Percentiles rank a stretch among this genome's conserved stretches.
Conservation (phyloP, 202 grass and related monocot genomes). For the Setaria italica region DNA sequence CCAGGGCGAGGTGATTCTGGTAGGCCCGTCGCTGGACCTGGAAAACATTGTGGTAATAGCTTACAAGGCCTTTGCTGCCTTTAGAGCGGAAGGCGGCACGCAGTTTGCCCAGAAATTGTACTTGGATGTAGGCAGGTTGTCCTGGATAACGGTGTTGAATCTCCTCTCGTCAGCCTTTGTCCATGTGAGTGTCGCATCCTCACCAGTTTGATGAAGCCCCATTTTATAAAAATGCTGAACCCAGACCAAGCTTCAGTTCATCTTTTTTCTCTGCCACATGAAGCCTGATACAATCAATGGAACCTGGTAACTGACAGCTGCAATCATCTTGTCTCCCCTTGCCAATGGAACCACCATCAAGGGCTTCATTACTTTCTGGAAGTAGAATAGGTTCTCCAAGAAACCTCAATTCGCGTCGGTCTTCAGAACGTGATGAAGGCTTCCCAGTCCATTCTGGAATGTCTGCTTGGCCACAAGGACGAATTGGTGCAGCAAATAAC, state of each 20-base stretch:
- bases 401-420: slow-evolving; percentile 60
- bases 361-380: slow-evolving; percentile 50
- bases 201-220: slow-evolving; percentile 65
- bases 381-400: slow-evolving; percentile 60
- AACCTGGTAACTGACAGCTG: slow-evolving; percentile 49
- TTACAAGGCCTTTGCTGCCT: slow-evolving; percentile 51
- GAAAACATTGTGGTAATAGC: slow-evolving; percentile 93
- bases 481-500: slow-evolving; percentile 29
- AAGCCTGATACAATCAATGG: slow-evolving; percentile 60
- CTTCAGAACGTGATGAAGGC: slow-evolving; percentile 29
- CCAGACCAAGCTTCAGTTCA: slow-evolving; percentile 61
- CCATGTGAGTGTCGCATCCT: slow-evolving; percentile 72
- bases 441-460: slow-evolving; percentile 66
- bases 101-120: slow-evolving; percentile 60
- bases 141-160: slow-evolving; percentile 54
- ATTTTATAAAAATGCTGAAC: slow-evolving; percentile 57
- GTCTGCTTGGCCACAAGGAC: slow-evolving; percentile 53
- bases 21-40: slow-evolving; percentile 53
- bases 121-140: slow-evolving; percentile 55
- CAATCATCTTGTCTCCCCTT: slow-evolving; percentile 59
- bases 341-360: slow-evolving; percentile 38
- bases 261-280: slow-evolving; percentile 66
- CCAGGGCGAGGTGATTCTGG: slow-evolving; percentile 59
- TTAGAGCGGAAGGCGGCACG: slow-evolving; percentile 46
- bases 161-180: slow-evolving; percentile 63